phyloP scores from a whole-genome alignment of 176 grass and related monocot species.

The Luzula sylvatica region DNA sequence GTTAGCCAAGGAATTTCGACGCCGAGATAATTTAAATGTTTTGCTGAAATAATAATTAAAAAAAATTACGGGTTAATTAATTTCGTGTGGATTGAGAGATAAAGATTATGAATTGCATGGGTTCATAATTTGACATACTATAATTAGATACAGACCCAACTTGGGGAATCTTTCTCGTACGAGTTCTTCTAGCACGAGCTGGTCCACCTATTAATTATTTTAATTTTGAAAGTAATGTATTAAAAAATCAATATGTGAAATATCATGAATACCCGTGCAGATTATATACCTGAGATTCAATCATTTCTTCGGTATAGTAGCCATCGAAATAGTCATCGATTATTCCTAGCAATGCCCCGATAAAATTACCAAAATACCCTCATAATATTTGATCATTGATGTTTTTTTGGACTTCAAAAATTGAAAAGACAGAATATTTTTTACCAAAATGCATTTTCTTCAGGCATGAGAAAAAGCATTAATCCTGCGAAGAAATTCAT shows the following conservation, averaged over 20 bases:
- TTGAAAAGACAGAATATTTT: neutral
- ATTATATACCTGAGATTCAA: slow-evolving; percentile 1
- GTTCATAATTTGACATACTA: too few species aligned
- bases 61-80: too few species aligned
- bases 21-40: too few species aligned
- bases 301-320: slow-evolving; percentile 99
- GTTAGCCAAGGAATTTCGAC: too few species aligned
- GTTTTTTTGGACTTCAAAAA: slow-evolving; percentile 4
- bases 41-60: too few species aligned
- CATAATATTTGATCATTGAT: slow-evolving; percentile 3
- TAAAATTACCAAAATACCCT: slow-evolving; percentile 7
- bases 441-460: slow-evolving; percentile 99
- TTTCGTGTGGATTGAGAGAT: too few species aligned
- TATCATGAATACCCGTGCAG: neutral
- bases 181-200: slow-evolving; percentile 91
- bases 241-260: slow-evolving; percentile 19
- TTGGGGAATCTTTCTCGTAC: slow-evolving; percentile 88
- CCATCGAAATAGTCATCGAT: slow-evolving; percentile 98
- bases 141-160: too few species aligned
- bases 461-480: slow-evolving; percentile 88
- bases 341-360: slow-evolving; percentile 74
- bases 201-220: slow-evolving; percentile 61
- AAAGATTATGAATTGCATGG: too few species aligned
- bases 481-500: slow-evolving; percentile 99
- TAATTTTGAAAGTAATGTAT: slow-evolving; percentile 5